These are phyloP conservation scores for Beauveria sp. DNA, from an alignment of 2,329 filamentous ascomycete genomes.

Conservation along the genomic window DNA sequence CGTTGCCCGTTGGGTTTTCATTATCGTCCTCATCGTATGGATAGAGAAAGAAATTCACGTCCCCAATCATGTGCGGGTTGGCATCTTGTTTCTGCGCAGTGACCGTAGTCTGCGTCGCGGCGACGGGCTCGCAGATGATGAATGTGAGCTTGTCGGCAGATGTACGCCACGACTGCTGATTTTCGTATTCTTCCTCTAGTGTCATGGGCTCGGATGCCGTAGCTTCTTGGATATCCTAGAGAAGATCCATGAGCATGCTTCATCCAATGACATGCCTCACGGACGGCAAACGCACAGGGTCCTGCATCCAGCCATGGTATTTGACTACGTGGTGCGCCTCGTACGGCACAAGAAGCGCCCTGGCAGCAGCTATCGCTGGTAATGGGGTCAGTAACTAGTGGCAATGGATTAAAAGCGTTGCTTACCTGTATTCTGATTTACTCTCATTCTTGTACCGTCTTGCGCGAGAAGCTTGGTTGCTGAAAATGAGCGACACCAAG, in stretches of 20 bases:
- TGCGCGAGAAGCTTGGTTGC: background rate
- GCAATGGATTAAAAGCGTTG: too few species aligned
- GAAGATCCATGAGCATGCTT: background rate
- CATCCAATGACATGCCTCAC: background rate
- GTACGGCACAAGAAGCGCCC: constrained; percentile 76
- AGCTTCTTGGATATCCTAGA: constrained; percentile 65
- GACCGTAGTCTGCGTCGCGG: constrained; percentile 6
- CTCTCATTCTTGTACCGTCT: background rate
- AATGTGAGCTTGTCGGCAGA: constrained; percentile 88
- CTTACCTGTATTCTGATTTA: background rate
- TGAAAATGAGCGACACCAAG: background rate
- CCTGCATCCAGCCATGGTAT: constrained; percentile 91
- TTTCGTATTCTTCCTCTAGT: constrained; percentile 75
- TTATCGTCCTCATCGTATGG: constrained; percentile 45
- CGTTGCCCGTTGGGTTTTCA: constrained; percentile 19
- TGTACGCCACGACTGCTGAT: constrained; percentile 80
- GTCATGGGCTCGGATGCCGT: constrained; percentile 83
- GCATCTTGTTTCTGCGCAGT: constrained; percentile 43
- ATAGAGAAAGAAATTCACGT: constrained; percentile 75
- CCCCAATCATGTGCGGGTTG: constrained; percentile 56
- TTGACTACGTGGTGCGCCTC: constrained; percentile 69
- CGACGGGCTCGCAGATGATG: constrained; percentile 57
- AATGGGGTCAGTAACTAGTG: background rate
- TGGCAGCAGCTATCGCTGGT: constrained; percentile 58
- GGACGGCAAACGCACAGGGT: constrained; percentile 42